A percentile compares a stretch with the other conserved stretches of the same genome.
Conservation (phyloP, 495 filamentous ascomycete genomes). For the Parmelia sp. region DNA sequence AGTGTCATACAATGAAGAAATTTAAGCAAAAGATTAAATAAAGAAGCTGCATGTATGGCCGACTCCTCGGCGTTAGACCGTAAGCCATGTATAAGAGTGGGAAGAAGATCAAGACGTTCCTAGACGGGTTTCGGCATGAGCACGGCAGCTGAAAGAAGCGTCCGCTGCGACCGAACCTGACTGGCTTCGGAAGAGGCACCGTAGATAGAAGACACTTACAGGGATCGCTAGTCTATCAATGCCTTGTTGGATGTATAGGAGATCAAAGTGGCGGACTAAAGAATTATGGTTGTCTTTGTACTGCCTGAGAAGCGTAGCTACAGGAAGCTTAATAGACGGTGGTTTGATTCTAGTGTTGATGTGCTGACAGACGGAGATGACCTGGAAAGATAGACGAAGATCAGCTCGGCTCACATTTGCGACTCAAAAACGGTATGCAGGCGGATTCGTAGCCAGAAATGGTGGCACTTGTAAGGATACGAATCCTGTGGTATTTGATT, state of each 20-base stretch:
- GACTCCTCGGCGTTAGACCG: conserved; percentile 53
- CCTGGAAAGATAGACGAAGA: conserved; percentile 32
- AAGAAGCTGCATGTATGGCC: conserved; percentile 55
- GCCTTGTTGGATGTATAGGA: conserved; percentile 84
- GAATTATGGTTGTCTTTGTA: conserved; percentile 72
- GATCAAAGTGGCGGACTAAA: conserved; percentile 79
- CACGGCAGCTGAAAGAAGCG: not conserved
- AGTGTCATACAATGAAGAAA: conserved; percentile 64
- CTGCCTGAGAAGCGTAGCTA: conserved; percentile 74
- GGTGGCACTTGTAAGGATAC: not conserved
- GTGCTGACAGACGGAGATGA: conserved; percentile 71
- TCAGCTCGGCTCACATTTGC: not conserved
- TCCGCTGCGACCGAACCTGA: too few species aligned
- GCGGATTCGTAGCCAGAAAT: not conserved
- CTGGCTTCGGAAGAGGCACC: not conserved
- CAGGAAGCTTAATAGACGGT: conserved; percentile 72
- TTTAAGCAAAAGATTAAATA: conserved; percentile 81
- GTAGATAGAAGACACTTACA: conserved; percentile 15
- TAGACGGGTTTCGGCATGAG: conserved; percentile 15
- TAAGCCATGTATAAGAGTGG: conserved; percentile 66
- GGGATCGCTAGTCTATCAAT: conserved; percentile 55
- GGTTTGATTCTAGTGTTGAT: conserved; percentile 65
- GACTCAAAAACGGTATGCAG: not conserved
- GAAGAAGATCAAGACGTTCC: conserved; percentile 63
- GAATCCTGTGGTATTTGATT: not conserved